Conservation (phyloP, 176 grass and related monocot genomes). For the Eragrostis nindensis region DNA sequence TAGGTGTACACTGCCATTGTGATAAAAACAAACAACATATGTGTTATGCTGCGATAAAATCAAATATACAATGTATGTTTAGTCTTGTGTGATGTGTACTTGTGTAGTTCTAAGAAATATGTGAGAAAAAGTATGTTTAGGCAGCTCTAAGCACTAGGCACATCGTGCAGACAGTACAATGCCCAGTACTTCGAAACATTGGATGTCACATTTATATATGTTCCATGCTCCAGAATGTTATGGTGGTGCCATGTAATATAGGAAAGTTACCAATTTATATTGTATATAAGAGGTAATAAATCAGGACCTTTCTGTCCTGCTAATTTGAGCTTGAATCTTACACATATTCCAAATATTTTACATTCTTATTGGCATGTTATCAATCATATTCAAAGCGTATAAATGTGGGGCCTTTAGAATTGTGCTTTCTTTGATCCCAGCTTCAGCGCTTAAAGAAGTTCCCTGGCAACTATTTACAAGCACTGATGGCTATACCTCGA, state of each 20-base stretch:
- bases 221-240: slow-evolving; percentile 11
- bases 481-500: slow-evolving; percentile 91
- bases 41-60: too few species aligned
- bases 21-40: too few species aligned
- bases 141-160: neutral
- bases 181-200: neutral
- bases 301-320: too few species aligned
- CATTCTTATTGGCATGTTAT: neutral
- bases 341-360: neutral
- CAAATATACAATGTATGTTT: too few species aligned
- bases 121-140: slow-evolving; percentile 1
- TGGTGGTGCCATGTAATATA: neutral
- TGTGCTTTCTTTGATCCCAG: slow-evolving; percentile 58
- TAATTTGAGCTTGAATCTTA: too few species aligned
- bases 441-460: slow-evolving; percentile 94
- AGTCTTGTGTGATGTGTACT: neutral
- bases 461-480: slow-evolving; percentile 92
- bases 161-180: neutral
- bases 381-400: neutral
- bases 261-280: neutral
- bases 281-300: too few species aligned
- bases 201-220: neutral
- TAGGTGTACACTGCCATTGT: neutral
- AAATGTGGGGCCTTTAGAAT: neutral
- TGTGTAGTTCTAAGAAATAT: neutral